Percentiles rank a stretch among this genome's conserved stretches.
Evolutionary conservation across 805 yeast genomes (phyloP).

Genomic region (Naumovozyma baii): DNA sequence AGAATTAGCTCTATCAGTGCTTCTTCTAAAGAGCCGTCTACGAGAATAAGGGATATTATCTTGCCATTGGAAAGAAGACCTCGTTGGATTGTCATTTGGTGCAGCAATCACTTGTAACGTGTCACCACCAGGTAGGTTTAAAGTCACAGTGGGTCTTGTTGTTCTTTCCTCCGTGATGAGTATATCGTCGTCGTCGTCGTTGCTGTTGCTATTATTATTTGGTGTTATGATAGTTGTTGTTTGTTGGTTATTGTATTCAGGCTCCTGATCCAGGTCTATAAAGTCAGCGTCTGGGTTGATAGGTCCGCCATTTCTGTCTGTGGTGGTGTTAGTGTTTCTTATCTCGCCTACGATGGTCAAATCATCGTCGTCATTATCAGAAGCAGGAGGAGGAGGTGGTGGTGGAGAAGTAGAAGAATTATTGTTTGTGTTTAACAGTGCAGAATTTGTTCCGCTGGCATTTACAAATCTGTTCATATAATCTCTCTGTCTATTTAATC

Average conservation of each 20-base stretch:
- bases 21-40: slow-evolving; percentile 12
- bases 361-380: slow-evolving; percentile 16
- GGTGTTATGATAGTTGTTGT: slow-evolving; percentile 1
- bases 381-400: too few species aligned
- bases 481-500: slow-evolving; percentile 13
- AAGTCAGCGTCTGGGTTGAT: slow-evolving; percentile 21
- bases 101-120: slow-evolving; percentile 15
- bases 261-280: slow-evolving; percentile 21
- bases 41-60: slow-evolving; percentile 10
- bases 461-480: slow-evolving; percentile 11
- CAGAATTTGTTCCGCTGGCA: slow-evolving; percentile 1
- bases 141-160: slow-evolving; percentile 14
- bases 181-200: slow-evolving; percentile 19
- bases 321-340: slow-evolving; percentile 4
- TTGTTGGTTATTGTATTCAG: slow-evolving; percentile 2
- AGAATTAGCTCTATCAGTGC: slow-evolving; percentile 12
- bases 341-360: slow-evolving; percentile 14
- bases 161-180: slow-evolving; percentile 25
- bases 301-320: slow-evolving; percentile 10
- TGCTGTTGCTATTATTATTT: slow-evolving; percentile 7
- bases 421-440: background rate
- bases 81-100: slow-evolving; percentile 17
- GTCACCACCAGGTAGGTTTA: slow-evolving; percentile 24
- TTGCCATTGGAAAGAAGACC: slow-evolving; percentile 24
- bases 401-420: too few species aligned